Evolutionary conservation across 2,329 filamentous ascomycete genomes (phyloP), one percentile per base, ranked within the genome.

Genomic region (Penicillium sp.): DNA sequence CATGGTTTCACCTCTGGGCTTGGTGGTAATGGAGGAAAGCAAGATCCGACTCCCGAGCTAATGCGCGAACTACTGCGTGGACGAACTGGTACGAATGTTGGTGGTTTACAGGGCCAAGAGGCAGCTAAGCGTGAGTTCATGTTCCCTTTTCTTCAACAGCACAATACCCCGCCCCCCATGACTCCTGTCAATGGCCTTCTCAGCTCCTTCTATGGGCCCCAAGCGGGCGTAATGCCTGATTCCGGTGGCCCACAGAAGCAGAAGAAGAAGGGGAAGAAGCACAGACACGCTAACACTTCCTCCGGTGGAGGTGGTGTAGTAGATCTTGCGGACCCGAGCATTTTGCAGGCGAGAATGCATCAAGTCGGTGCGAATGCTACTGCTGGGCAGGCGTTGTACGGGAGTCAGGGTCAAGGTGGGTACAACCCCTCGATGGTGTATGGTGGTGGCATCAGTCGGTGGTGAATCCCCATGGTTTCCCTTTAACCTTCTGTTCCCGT

Each of bases 231-330:
- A 81, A 91, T 91, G 82, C 90, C 93, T 87, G 92, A 96, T 77
- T 88, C 89, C 82, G 89, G 65, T 44, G 60, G 89, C 82, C 78
- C 80, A 76, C 89, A 90, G 82, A 96, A 96, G 88, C 92, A 96
- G 86, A 96, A 96, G 89, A 97, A 96, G 87, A 96, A 96, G 91
- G 92, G 92, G 84, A 97, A 96, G 88, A 97, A 97, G 91, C 93
- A 97, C 86, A 96, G 93, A 88, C 93, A 97, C 89, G 93, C 92
- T 94, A 96, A 97, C 91, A 97, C 93, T 93, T 96, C 93, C 90
- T 97, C 93, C 88, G 96, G 92, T 87, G 93, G 92, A 87, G 91
- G 91, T 90, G 93, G 91, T 84, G 87, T 97, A 93, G 93, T 96
- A 83, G 93, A 97, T 96, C 91, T 96, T 93, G 91, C 90, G 85